phyloP scores from a whole-genome alignment of 805 yeast genomes.

The Lachancea dasiensis region DNA sequence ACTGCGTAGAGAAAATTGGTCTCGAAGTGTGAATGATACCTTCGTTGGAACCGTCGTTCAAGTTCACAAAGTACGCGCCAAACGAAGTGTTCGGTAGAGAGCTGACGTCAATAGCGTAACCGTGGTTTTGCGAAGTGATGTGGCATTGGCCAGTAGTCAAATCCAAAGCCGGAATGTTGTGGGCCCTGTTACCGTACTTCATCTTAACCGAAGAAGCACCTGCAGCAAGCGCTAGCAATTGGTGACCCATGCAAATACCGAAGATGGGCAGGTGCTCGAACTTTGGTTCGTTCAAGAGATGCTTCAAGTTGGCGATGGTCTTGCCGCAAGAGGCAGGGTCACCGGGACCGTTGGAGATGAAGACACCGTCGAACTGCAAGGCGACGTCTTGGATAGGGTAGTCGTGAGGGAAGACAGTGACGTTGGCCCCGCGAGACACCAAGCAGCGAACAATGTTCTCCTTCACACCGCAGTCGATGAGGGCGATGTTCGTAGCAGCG shows the following conservation, averaged over 20 bases:
- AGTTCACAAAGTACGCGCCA: conserved; percentile 83
- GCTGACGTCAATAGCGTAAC: conserved; percentile 86
- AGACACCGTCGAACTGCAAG: conserved; percentile 87
- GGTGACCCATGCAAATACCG: conserved; percentile 98
- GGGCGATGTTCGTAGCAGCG: conserved; percentile 72
- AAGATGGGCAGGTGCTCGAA: conserved; percentile 76
- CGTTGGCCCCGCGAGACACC: conserved; percentile 90
- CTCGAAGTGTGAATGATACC: conserved; percentile 86
- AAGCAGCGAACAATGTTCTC: conserved; percentile 93
- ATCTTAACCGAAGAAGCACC: conserved; percentile 91
- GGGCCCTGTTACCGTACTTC: conserved; percentile 98
- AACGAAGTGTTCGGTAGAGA: conserved; percentile 66
- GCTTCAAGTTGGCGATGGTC: conserved; percentile 68
- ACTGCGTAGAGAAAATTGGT: conserved; percentile 95
- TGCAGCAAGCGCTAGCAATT: conserved; percentile 86
- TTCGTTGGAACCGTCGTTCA: conserved; percentile 94
- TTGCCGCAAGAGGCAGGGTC: conserved; percentile 87
- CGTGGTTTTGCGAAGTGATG: conserved; percentile 98
- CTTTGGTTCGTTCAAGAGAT: conserved; percentile 52
- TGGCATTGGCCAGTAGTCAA: conserved; percentile 88
- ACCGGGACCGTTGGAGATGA: conserved; percentile 95
- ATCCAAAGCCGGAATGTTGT: conserved; percentile 94
- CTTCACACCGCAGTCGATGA: conserved; percentile 96
- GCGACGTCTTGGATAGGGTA: conserved; percentile 90
- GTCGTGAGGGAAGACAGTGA: conserved; percentile 95